These are phyloP conservation scores for Cydonia oblonga DNA, from an alignment of 331 rosid species.

Conservation along the genomic window DNA sequence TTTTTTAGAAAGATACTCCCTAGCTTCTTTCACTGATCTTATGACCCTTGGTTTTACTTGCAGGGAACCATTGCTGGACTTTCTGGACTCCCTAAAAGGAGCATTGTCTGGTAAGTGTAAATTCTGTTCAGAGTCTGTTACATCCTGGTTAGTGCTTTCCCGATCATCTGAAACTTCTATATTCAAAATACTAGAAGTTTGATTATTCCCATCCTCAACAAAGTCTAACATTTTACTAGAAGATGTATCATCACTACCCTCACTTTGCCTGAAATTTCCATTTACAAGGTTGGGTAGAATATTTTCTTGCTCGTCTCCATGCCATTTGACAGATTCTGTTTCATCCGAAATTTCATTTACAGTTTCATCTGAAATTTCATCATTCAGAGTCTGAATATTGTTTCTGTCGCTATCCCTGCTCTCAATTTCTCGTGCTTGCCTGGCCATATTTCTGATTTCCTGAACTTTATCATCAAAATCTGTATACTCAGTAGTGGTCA, in stretches of 20 bases:
- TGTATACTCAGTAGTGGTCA: slow-evolving; percentile 2
- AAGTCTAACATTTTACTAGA: slow-evolving; percentile 13
- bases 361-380: slow-evolving; percentile 4
- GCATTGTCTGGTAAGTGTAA: slow-evolving; percentile 19
- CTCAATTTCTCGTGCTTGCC: slow-evolving; percentile 40
- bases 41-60: slow-evolving; percentile 51
- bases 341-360: slow-evolving; percentile 20
- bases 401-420: slow-evolving; percentile 19
- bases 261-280: slow-evolving; percentile 17
- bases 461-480: slow-evolving; percentile 42
- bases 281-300: slow-evolving; percentile 11
- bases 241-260: slow-evolving; percentile 16
- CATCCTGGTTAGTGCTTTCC: slow-evolving; percentile 19
- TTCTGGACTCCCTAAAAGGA: slow-evolving; percentile 24
- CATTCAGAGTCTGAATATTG: slow-evolving; percentile 15
- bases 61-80: slow-evolving; percentile 16
- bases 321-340: slow-evolving; percentile 11
- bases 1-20: slow-evolving; percentile 57
- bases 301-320: slow-evolving; percentile 14
- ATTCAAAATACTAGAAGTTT: slow-evolving; percentile 7
- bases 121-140: slow-evolving; percentile 12
- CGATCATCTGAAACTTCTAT: slow-evolving; percentile 23
- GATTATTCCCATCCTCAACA: slow-evolving; percentile 11
- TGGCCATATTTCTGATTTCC: slow-evolving; percentile 63
- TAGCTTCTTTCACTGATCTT: slow-evolving; percentile 76